These are phyloP conservation scores for Coprinopsis marcescibilis DNA, from an alignment of 768 basidiomycete species.

Conservation along the genomic window DNA sequence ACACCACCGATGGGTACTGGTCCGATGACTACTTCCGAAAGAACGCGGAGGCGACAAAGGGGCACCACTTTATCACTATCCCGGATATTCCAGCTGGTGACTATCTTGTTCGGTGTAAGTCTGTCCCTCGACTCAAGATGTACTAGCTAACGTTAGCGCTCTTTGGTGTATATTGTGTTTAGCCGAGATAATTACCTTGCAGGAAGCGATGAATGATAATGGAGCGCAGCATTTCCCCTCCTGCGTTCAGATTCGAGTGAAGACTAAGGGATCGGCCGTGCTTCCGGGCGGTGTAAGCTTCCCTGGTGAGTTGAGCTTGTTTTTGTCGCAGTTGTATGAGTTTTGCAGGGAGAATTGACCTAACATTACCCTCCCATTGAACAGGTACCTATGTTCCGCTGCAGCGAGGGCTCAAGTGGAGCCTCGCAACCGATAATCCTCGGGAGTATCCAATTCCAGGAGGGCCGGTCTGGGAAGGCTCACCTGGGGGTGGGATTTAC, in stretches of 20 bases:
- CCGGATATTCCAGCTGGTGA: slow-evolving; percentile 12
- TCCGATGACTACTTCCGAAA: slow-evolving; percentile 6
- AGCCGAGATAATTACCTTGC: slow-evolving; percentile 20
- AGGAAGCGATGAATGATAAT: slow-evolving; percentile 18
- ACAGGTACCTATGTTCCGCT: slow-evolving; percentile 11
- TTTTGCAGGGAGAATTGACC: not conserved
- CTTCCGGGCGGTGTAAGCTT: slow-evolving; percentile 14
- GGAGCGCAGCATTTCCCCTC: slow-evolving; percentile 39
- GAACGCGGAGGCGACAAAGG: slow-evolving; percentile 1
- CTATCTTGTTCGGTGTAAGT: slow-evolving; percentile 9
- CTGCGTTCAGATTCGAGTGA: slow-evolving; percentile 35
- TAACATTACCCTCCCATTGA: too few species aligned
- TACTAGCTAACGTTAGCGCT: slow-evolving; percentile 9
- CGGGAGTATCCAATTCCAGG: slow-evolving; percentile 13
- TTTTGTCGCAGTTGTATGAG: too few species aligned
- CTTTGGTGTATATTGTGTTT: slow-evolving; percentile 20
- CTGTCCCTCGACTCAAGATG: slow-evolving; percentile 20
- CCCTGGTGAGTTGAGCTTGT: slow-evolving; percentile 12
- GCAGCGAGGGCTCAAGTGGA: slow-evolving; percentile 17
- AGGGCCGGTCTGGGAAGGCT: slow-evolving; percentile 14
- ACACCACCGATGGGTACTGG: slow-evolving; percentile 1
- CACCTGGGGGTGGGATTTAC: slow-evolving; percentile 11
- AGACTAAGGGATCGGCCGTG: slow-evolving; percentile 13
- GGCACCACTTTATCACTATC: slow-evolving; percentile 10
- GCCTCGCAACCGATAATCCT: slow-evolving; percentile 9